Base-by-base conservation (phyloP, 371 early-diverging fungal species). In the Lichtheimia corymbifera region DNA sequence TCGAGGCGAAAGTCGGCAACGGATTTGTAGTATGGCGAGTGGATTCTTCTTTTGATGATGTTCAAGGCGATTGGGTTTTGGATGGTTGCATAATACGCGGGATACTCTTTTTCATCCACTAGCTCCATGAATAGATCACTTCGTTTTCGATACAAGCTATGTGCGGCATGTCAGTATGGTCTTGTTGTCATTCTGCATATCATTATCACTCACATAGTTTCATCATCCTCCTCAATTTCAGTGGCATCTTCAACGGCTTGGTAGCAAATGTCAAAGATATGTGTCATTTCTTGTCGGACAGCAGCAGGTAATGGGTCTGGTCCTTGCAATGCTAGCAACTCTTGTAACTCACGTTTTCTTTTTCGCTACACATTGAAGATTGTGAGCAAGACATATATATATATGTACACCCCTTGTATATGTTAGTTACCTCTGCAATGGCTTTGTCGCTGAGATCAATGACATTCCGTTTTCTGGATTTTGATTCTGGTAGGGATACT, bases 41-140 rank as follows among this genome's bases (percentile, higher is more conserved):
- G 73, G 40, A 90, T 84, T 40, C 84, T 73, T 60, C 79, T 81
- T 63, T 86, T 83, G 69, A 91, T 88, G 60, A 85, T 78, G 27
- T 82, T 80, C 84, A 93, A 81, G 12, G 91, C 84, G 45, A 97
- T 94, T 5, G 96, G 97, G n/a, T 81, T 79, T 49, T 81, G 76
- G 68, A 97, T 97, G 68, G 92, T 77, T 55, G 82, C 72, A 71
- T 95, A 95, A 69, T 95, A 95, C 52, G 89, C 81, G 0, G 97
- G 94, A 63, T 93, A 94, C 43, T 86, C 83, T 53, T 80, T 76
- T 63, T 83, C 85, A 70, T 84, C 85, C 11, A 92, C 93, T 41
- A 94, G 68, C 50, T 89, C 89, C 72, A 86, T 65, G 65, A 94
- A 95, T 41, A 93, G 66, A 25, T 83, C 83, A 56, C 83, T 74